These are phyloP conservation scores for Nemania sp. DNA, from an alignment of 2,329 filamentous ascomycete species.

Conservation along the genomic window DNA sequence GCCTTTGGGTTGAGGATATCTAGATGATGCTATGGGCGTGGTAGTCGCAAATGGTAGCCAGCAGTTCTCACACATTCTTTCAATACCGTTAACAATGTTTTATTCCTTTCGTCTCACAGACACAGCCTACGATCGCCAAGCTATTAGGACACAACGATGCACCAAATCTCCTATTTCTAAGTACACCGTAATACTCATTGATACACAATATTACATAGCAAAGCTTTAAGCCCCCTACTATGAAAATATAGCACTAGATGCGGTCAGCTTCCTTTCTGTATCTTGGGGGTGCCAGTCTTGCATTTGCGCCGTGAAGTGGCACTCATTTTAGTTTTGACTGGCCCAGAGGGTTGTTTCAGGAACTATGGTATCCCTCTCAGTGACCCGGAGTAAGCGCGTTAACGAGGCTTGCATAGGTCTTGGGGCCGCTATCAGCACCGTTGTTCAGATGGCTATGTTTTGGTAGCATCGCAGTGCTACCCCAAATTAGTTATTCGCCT, in stretches of 20 bases:
- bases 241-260: background rate
- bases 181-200: background rate
- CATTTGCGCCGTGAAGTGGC: slow-evolving; percentile 19
- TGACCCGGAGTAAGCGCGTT: background rate
- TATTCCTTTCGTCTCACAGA: background rate
- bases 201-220: slow-evolving; percentile 16
- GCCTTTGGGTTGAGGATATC: background rate
- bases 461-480: background rate
- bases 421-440: slow-evolving; percentile 22
- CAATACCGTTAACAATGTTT: too few relatives aligned
- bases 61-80: background rate
- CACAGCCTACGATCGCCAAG: background rate
- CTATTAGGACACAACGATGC: background rate
- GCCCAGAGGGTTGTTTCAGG: too few relatives aligned
- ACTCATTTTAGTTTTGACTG: slow-evolving; percentile 37
- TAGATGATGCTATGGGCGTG: background rate
- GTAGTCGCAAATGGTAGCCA: background rate
- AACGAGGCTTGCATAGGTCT: slow-evolving; percentile 26
- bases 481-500: background rate
- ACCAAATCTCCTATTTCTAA: background rate
- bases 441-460: background rate
- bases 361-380: slow-evolving; percentile 30
- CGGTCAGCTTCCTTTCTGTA: slow-evolving; percentile 46
- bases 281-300: slow-evolving; percentile 15
- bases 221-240: background rate